Percentiles rank a stretch among this genome's conserved stretches.
Evolutionary conservation across 257 asterid species (phyloP).

Genomic region (Osmanthus fragrans): DNA sequence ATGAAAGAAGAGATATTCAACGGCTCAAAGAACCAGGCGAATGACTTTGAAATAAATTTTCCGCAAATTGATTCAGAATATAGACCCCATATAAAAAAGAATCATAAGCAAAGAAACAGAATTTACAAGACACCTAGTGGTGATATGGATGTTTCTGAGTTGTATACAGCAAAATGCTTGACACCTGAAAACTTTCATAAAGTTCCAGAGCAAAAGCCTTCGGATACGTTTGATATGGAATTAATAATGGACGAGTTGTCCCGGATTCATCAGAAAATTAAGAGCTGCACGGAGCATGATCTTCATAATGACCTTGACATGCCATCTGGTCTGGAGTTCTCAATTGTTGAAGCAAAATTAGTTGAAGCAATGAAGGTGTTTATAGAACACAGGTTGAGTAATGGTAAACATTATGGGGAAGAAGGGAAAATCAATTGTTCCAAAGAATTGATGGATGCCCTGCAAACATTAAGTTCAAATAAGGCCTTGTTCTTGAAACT

Average conservation of each 20-base stretch:
- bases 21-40: conserved; percentile 32
- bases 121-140: conserved; percentile 19
- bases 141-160: conserved; percentile 45
- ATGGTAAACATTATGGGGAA: conserved; percentile 44
- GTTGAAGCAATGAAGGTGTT: conserved; percentile 64
- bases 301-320: conserved; percentile 29
- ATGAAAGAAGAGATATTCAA: conserved; percentile 86
- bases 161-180: conserved; percentile 37
- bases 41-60: conserved; percentile 36
- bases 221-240: conserved; percentile 53
- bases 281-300: conserved; percentile 31
- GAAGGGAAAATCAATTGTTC: conserved; percentile 49
- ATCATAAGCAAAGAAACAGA: conserved; percentile 42
- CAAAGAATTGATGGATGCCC: conserved; percentile 65
- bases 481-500: conserved; percentile 59
- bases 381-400: conserved; percentile 50
- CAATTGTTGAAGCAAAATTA: conserved; percentile 57
- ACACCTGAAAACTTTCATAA: conserved; percentile 25
- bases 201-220: conserved; percentile 28
- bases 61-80: conserved; percentile 31
- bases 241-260: conserved; percentile 49
- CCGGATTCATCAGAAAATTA: conserved; percentile 34
- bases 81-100: conserved; percentile 38
- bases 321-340: conserved; percentile 37
- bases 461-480: conserved; percentile 53